Evolutionary conservation across 176 grass and related monocot genomes (phyloP).

Genomic region (Poa annua): DNA sequence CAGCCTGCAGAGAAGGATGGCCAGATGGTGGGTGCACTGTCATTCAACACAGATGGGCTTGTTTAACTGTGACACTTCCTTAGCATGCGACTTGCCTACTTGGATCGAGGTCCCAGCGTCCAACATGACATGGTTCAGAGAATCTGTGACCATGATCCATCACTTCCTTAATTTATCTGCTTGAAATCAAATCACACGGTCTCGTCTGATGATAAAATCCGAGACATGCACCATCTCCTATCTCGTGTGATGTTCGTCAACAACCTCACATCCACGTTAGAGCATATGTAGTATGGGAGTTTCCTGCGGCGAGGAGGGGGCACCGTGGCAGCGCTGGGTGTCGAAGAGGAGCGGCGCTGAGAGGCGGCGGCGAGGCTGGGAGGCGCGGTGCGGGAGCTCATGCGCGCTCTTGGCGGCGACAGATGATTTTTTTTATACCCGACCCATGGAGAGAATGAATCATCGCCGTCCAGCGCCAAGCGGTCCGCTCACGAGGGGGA

Average conservation of each 20-base stretch:
- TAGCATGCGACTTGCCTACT: conserved; percentile 18
- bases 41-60: conserved; percentile 21
- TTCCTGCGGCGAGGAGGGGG: no score
- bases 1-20: conserved; percentile 18
- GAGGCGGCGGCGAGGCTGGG: no score
- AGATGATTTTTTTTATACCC: no score
- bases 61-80: conserved; percentile 17
- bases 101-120: neutral
- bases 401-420: no score
- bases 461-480: no score
- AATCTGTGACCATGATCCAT: neutral
- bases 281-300: no score
- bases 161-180: neutral
- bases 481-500: no score
- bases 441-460: no score
- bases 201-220: neutral
- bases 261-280: neutral
- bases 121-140: conserved; percentile 12
- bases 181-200: conserved; percentile 7
- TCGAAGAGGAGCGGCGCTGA: no score
- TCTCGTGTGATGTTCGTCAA: neutral
- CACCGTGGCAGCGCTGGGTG: no score
- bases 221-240: neutral
- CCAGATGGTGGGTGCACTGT: conserved; percentile 44
- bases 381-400: no score